Evolutionary conservation across 192 early-diverging fungal species (phyloP), one percentile per base, ranked within the genome.

Genomic region (Gryganskiella cystojenkinii): DNA sequence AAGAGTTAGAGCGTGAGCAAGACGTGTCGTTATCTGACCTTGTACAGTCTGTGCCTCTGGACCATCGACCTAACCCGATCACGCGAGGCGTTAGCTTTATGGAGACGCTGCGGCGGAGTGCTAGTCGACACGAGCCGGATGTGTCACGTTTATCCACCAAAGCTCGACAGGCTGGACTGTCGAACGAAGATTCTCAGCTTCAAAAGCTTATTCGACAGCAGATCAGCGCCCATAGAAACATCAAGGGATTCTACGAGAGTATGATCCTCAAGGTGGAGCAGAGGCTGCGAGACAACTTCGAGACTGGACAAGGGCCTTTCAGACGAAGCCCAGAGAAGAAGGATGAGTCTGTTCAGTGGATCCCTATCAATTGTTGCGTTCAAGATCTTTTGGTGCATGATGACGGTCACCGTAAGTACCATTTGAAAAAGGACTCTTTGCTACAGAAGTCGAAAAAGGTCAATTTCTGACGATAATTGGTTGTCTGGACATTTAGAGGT

Each of bases 11-110:
- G 37, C 61, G 52, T 44, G 73, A 76, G 46, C 65, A 59, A 8
- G 54, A 40, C 1, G 49, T 63, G 9, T 63, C 65, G 6, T 25
- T 76, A 8, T 67, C 73, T 15, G 73, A 76, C n/a, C 55, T 76
- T 52, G 62, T 76, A 45, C 73, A 76, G 30, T 64, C 65, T 6
- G 51, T 76, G 10, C 73, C 73, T 0, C 27, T 76, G 22, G 73
- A 76, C n/a, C 73, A 76, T 40, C 64, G 43, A 7, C 73, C 73
- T 7, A 75, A 75, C 20, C 73, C 73, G 13, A 76, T 68, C 35
- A 76, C 65, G 25, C 58, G 73, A 9, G 64, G 73, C 8, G 45
- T 33, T 20, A 76, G 73, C 19, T 76, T 76, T 24, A 56, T 76
- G 53, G 65, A 76, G 24, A 68, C 52, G 6, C 45, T 76, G 40